Percentiles rank a stretch among this genome's conserved stretches.
These are phyloP conservation scores for Fusarium sp. DNA, from an alignment of 2,329 filamentous ascomycete species.

Conservation along the genomic window DNA sequence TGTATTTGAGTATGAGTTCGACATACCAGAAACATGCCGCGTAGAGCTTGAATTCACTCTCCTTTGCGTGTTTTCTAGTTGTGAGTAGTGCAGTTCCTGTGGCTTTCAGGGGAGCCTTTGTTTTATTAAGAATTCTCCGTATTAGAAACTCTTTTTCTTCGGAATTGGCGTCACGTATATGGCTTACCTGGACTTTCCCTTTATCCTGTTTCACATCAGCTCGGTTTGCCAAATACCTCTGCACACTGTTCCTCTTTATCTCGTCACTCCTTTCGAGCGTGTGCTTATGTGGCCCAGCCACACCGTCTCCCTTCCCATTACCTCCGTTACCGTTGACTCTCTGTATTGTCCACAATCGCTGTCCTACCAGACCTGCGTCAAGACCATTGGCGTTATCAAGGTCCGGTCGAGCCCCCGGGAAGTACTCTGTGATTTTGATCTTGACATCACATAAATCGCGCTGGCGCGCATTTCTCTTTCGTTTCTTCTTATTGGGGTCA, in stretches of 20 bases:
- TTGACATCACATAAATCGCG: slow-evolving; percentile 86
- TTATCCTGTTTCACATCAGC: slow-evolving; percentile 69
- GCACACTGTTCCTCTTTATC: slow-evolving; percentile 83
- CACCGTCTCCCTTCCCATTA: slow-evolving; percentile 75
- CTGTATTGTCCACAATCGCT: slow-evolving; percentile 77
- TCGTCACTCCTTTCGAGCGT: slow-evolving; percentile 77
- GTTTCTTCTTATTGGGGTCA: slow-evolving; percentile 83
- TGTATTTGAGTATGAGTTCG: background rate
- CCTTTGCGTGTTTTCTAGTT: slow-evolving; percentile 73
- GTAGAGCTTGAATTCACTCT: slow-evolving; percentile 78
- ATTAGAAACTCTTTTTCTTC: background rate
- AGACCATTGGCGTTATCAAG: slow-evolving; percentile 17
- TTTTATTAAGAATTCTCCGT: slow-evolving; percentile 48
- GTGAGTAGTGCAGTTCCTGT: slow-evolving; percentile 76
- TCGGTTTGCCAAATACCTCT: slow-evolving; percentile 70
- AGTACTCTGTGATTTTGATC: slow-evolving; percentile 86
- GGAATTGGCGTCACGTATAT: too few relatives aligned
- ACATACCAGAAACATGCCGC: slow-evolving; percentile 86
- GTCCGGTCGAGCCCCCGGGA: slow-evolving; percentile 61
- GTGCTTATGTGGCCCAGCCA: slow-evolving; percentile 79
- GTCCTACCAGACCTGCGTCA: slow-evolving; percentile 50
- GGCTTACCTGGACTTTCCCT: slow-evolving; percentile 54
- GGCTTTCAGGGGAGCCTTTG: slow-evolving; percentile 75
- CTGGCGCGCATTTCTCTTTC: slow-evolving; percentile 78
- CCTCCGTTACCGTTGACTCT: slow-evolving; percentile 80